Evolutionary conservation across 2,329 filamentous ascomycete species (phyloP).

Genomic region (Fusarium veterinarium): DNA sequence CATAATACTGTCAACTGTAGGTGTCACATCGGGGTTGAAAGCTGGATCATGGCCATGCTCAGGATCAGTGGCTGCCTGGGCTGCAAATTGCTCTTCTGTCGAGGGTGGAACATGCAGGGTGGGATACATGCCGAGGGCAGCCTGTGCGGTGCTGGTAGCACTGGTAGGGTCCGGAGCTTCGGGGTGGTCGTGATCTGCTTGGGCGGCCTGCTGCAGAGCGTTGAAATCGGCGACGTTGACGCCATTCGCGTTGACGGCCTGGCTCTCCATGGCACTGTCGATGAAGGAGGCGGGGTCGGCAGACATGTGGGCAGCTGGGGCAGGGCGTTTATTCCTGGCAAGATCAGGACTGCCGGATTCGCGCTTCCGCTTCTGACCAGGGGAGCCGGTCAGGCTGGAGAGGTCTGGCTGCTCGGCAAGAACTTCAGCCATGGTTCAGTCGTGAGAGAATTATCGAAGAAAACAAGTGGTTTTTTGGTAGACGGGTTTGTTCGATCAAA

Average conservation of each 20-base stretch:
- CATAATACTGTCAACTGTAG: conserved; percentile 47
- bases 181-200: conserved; percentile 59
- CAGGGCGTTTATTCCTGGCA: conserved; percentile 62
- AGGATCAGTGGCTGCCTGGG: conserved; percentile 56
- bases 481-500: conserved; percentile 25
- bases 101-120: conserved; percentile 68
- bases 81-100: conserved; percentile 70
- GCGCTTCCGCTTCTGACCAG: conserved; percentile 67
- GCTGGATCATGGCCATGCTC: conserved; percentile 50
- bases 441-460: conserved; percentile 2
- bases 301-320: conserved; percentile 59
- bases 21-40: conserved; percentile 50
- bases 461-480: not conserved
- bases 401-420: conserved; percentile 61
- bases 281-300: conserved; percentile 64
- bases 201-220: conserved; percentile 66
- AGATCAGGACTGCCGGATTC: conserved; percentile 62
- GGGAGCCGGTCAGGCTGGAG: conserved; percentile 55
- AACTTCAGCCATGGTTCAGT: conserved; percentile 59
- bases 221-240: conserved; percentile 67
- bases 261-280: conserved; percentile 62
- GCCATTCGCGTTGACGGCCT: conserved; percentile 53
- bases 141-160: conserved; percentile 69
- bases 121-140: conserved; percentile 69
- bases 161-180: conserved; percentile 63